These are phyloP conservation scores for Fusarium euwallaceae DNA, from an alignment of 2,329 filamentous ascomycete species.

Conservation along the genomic window DNA sequence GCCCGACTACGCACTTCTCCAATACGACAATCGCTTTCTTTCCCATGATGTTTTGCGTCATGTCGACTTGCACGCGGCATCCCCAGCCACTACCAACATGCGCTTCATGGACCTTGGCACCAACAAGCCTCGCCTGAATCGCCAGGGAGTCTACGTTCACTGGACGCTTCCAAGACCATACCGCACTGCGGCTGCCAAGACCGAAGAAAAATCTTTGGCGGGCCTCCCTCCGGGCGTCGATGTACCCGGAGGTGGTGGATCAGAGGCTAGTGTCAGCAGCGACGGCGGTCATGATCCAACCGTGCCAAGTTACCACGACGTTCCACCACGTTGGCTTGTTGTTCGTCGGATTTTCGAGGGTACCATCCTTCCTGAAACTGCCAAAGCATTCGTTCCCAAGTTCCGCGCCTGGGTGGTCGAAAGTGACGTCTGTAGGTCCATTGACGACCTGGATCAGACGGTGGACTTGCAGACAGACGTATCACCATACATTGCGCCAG, in stretches of 20 bases:
- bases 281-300: no score
- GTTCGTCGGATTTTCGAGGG: slow-evolving; percentile 46
- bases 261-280: no score
- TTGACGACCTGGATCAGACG: slow-evolving; percentile 49
- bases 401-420: slow-evolving; percentile 55
- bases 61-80: no score
- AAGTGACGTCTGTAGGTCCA: slow-evolving; percentile 50
- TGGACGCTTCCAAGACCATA: slow-evolving; percentile 57
- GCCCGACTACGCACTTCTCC: no score
- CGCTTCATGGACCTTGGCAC: no score
- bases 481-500: slow-evolving; percentile 53
- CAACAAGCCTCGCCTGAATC: slow-evolving; percentile 29
- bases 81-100: no score
- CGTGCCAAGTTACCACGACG: slow-evolving; percentile 9
- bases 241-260: no score
- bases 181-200: slow-evolving; percentile 33
- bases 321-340: slow-evolving; percentile 55
- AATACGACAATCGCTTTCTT: no score
- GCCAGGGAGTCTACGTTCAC: slow-evolving; percentile 57
- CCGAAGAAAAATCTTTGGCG: neutral
- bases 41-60: no score
- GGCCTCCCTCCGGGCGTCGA: no score
- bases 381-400: neutral
- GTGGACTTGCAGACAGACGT: slow-evolving; percentile 56
- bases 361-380: slow-evolving; percentile 17